Conservation (phyloP, 305 asterid species). For the Andrographis paniculata region DNA sequence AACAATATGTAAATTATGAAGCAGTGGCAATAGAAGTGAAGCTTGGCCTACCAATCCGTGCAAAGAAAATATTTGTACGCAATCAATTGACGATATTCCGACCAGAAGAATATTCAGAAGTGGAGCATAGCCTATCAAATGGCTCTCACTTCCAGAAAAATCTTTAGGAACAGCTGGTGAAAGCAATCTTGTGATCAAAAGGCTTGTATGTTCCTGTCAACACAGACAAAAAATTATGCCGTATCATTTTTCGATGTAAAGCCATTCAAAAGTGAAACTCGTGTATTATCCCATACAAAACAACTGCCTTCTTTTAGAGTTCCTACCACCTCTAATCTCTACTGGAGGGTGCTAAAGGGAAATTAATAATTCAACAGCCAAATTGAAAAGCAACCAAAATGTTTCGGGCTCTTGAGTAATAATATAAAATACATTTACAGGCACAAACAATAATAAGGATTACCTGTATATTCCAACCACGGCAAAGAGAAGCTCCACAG, state of each 20-base stretch:
- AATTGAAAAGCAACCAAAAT: conserved; percentile 12
- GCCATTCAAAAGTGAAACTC: no score
- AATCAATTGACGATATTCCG: conserved; percentile 70
- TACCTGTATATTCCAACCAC: conserved; percentile 99
- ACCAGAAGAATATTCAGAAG: conserved; percentile 75
- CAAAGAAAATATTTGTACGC: conserved; percentile 74
- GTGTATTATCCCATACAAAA: no score
- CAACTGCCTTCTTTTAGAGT: not conserved
- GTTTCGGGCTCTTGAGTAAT: conserved; percentile 1
- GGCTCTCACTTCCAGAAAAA: conserved; percentile 70
- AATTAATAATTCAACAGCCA: conserved; percentile 10
- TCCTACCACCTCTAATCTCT: conserved; percentile 11
- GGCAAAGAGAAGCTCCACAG: conserved; percentile 91
- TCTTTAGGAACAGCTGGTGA: conserved; percentile 71
- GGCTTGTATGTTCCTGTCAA: conserved; percentile 73
- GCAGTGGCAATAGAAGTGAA: conserved; percentile 13
- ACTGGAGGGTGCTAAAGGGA: conserved; percentile 13
- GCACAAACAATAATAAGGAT: conserved; percentile 14
- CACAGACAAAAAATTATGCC: conserved; percentile 12
- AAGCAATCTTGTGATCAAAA: conserved; percentile 69
- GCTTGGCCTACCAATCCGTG: conserved; percentile 90
- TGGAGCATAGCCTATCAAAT: conserved; percentile 77
- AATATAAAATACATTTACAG: conserved; percentile 6
- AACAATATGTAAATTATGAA: not conserved
- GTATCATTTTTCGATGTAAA: no score